phyloP scores from a whole-genome alignment of 1,284 basidiomycete species.

The Uromyces viciae-fabae region DNA sequence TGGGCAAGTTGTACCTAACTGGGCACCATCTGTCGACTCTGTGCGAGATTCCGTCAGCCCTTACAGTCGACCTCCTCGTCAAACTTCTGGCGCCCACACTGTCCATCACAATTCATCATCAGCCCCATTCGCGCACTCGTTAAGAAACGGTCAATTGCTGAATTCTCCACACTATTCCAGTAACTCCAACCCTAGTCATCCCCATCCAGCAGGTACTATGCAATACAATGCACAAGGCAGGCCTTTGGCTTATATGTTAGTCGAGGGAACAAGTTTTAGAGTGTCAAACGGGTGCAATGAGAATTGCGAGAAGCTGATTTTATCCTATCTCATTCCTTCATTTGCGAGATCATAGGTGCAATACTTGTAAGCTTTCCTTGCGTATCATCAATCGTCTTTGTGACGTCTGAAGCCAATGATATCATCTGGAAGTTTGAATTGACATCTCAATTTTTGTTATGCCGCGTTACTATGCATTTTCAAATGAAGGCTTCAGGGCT shows the following conservation, averaged over 20 bases:
- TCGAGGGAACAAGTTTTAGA: not conserved
- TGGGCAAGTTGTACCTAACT: slow-evolving; percentile 6
- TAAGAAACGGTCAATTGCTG: slow-evolving; percentile 17
- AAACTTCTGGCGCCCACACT: slow-evolving; percentile 13
- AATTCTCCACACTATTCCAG: not conserved
- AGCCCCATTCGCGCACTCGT: slow-evolving; percentile 17
- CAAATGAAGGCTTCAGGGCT: slow-evolving; percentile 21
- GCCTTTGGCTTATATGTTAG: slow-evolving; percentile 43
- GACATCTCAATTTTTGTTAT: too few species aligned
- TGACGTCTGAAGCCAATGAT: not conserved
- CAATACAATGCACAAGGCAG: slow-evolving; percentile 44
- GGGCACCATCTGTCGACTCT: slow-evolving; percentile 32
- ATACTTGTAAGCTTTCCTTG: slow-evolving; percentile 20
- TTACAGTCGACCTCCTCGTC: slow-evolving; percentile 32
- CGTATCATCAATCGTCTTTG: not conserved
- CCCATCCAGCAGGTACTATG: slow-evolving; percentile 27
- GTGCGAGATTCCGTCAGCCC: slow-evolving; percentile 35
- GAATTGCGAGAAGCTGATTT: too few species aligned
- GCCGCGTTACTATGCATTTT: not conserved
- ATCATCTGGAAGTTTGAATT: too few species aligned
- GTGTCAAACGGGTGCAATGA: too few species aligned
- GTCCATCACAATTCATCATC: not conserved
- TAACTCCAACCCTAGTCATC: slow-evolving; percentile 4
- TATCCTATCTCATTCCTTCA: too few species aligned
- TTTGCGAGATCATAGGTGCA: slow-evolving; percentile 14